phyloP scores from a whole-genome alignment of 1,284 basidiomycete genomes.

The Marasmius fiardii region DNA sequence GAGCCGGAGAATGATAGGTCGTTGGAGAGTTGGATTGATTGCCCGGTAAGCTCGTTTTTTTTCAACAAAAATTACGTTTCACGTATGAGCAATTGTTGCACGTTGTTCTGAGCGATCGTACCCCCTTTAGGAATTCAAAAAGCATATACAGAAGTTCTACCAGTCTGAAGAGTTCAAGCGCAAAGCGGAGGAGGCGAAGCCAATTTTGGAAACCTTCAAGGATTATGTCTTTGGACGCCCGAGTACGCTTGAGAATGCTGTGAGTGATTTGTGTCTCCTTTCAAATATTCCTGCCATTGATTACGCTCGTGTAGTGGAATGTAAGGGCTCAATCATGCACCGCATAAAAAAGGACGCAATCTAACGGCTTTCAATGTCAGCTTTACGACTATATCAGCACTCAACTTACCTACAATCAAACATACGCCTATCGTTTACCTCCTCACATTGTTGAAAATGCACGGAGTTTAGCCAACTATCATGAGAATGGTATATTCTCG shows the following conservation, averaged over 20 bases:
- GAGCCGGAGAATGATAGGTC: conserved; percentile 11
- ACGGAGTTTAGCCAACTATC: background rate
- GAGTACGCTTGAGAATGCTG: background rate
- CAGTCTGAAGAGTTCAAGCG: background rate
- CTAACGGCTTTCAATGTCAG: background rate
- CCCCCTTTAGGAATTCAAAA: background rate
- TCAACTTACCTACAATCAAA: conserved; percentile 2
- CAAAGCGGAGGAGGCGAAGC: background rate
- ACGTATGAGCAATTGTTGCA: too few species aligned
- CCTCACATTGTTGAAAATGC: background rate
- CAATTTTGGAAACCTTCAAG: background rate
- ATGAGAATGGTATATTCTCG: conserved; percentile 2
- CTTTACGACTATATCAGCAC: conserved; percentile 1
- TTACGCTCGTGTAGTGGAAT: background rate
- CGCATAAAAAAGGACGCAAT: too few species aligned
- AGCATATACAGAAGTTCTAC: background rate
- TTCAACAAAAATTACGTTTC: too few species aligned
- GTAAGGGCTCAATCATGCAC: background rate
- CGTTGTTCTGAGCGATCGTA: background rate
- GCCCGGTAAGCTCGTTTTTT: background rate
- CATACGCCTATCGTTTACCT: conserved; percentile 1
- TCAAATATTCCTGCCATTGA: background rate
- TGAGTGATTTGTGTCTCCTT: background rate
- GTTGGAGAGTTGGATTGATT: conserved; percentile 7
- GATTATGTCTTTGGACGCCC: background rate